Evolutionary conservation across 2,329 filamentous ascomycete genomes (phyloP), one percentile per base, ranked within the genome.

Genomic region (Paraphoma chrysanthemicola): DNA sequence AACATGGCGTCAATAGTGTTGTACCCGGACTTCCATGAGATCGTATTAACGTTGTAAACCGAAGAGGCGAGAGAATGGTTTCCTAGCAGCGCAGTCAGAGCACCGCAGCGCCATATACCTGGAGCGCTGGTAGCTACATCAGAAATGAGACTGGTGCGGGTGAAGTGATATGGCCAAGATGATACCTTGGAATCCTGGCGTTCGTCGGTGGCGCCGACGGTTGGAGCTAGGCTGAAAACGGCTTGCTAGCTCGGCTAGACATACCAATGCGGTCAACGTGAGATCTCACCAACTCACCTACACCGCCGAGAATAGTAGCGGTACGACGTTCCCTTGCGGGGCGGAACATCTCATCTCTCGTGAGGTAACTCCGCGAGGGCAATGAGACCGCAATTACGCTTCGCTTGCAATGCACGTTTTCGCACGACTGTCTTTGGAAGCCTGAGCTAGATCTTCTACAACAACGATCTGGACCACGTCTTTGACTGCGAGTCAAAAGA

Each of bases 1-100:
- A 63, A 52, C 63, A 66, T 66, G 46, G 38, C 45, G 49, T 33
- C 33, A 16, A 44, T 55, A 18, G 45, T 38, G 50, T 49, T 50
- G 48, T 31, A 11, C 17, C 18, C 47, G 23, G 18, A 44, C 28
- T 7, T 49, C 54, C 51, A 62, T 55, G 31, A 44, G 16, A 41
- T 11, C 33, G 38, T 38, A 42, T n/a, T 7, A n/a, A 10, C 8
- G 11, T n/a, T 16, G 39, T 42, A 42, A n/a, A 9, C 3, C 7
- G 33, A 36, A 7, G 9, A 14, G 33, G 33, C 33, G 33, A 36
- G 14, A 36, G 14, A 14, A 3, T 3, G 33, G 10, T 3, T 10
- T 14, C 9, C 14, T 36, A 14, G 33, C 33, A 36, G 33, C 33
- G 14, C 33, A 36, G 7, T 10, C 9, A 14, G 10, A 36, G 33